Percentiles rank a stretch among this genome's conserved stretches.
Evolutionary conservation across 2,329 filamentous ascomycete genomes (phyloP).

Genomic region (Chaetomium olivaceum): DNA sequence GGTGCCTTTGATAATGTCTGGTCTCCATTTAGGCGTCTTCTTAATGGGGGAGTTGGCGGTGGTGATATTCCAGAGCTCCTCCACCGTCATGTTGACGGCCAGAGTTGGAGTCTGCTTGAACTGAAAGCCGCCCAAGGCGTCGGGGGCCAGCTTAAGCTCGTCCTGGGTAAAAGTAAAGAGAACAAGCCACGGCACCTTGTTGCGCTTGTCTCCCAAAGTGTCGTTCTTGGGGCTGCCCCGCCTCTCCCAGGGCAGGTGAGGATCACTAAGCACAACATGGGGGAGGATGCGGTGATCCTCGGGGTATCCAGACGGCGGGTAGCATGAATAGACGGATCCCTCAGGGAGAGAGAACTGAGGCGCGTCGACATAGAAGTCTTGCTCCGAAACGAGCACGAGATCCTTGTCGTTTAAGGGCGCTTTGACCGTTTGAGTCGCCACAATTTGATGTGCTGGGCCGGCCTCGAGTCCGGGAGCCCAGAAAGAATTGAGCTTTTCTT

Average conservation of each 20-base stretch:
- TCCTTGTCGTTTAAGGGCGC: not conserved
- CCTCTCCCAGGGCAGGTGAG: conserved; percentile 47
- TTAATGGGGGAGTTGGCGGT: not conserved
- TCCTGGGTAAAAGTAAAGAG: conserved; percentile 40
- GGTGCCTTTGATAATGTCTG: not conserved
- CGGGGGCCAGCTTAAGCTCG: conserved; percentile 34
- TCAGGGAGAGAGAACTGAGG: conserved; percentile 41
- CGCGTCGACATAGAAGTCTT: conserved; percentile 40
- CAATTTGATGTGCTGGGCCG: not conserved
- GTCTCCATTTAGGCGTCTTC: not conserved
- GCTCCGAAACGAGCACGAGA: not conserved
- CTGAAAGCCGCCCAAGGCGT: conserved; percentile 30
- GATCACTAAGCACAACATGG: conserved; percentile 48
- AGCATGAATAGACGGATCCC: conserved; percentile 40
- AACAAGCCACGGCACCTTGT: conserved; percentile 45
- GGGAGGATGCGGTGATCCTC: conserved; percentile 42
- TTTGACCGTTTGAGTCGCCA: not conserved
- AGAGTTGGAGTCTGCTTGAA: conserved; percentile 26
- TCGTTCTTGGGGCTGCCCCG: conserved; percentile 26
- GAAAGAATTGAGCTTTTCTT: conserved; percentile 4
- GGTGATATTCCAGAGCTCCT: not conserved
- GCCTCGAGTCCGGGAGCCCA: conserved; percentile 6
- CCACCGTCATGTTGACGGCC: conserved; percentile 33
- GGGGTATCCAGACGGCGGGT: conserved; percentile 43
- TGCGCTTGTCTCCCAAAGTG: conserved; percentile 19